Evolutionary conservation across 2,329 filamentous ascomycete genomes (phyloP).

Genomic region (Penicillium corylophilum): DNA sequence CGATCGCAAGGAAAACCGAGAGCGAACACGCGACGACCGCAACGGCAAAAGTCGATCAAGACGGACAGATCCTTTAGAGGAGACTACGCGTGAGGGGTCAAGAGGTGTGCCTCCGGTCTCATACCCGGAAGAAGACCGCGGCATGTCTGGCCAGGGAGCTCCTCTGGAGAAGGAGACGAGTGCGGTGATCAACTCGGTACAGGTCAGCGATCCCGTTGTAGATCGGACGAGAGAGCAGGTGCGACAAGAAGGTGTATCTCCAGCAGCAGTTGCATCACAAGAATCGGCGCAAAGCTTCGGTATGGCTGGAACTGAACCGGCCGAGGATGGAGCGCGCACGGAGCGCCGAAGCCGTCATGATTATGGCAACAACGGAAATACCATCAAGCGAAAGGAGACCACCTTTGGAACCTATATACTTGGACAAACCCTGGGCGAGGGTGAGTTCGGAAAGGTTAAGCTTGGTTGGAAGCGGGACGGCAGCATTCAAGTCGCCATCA

Average conservation of each 20-base stretch:
- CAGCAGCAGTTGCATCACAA: constrained; percentile 45
- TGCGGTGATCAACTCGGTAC: constrained; percentile 72
- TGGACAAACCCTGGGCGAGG: constrained; percentile 93
- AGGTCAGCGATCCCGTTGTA: constrained; percentile 72
- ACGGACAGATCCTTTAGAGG: constrained; percentile 40
- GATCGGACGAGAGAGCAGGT: constrained; percentile 71
- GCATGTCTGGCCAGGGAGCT: constrained; percentile 57
- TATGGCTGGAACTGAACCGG: constrained; percentile 51
- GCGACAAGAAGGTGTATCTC: constrained; percentile 61
- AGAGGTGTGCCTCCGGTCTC: constrained; percentile 32
- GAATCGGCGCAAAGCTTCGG: constrained; percentile 50
- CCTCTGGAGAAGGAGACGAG: constrained; percentile 70
- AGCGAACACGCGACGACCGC: constrained; percentile 40
- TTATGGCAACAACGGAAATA: constrained; percentile 54
- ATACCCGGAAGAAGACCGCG: constrained; percentile 35
- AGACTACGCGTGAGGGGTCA: constrained; percentile 38
- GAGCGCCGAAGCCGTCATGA: constrained; percentile 54
- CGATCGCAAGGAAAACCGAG: constrained; percentile 37
- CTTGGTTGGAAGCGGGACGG: constrained; percentile 97
- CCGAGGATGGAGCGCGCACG: constrained; percentile 44
- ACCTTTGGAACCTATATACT: constrained; percentile 96
- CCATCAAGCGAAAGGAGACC: constrained; percentile 72
- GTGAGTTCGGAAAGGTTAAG: constrained; percentile 98
- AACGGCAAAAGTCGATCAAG: constrained; percentile 42
- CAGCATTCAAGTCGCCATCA: constrained; percentile 93